Percentiles rank a stretch among this genome's conserved stretches.
These are phyloP conservation scores for Nemophila menziesii DNA, from an alignment of 257 asterid species.

Conservation along the genomic window DNA sequence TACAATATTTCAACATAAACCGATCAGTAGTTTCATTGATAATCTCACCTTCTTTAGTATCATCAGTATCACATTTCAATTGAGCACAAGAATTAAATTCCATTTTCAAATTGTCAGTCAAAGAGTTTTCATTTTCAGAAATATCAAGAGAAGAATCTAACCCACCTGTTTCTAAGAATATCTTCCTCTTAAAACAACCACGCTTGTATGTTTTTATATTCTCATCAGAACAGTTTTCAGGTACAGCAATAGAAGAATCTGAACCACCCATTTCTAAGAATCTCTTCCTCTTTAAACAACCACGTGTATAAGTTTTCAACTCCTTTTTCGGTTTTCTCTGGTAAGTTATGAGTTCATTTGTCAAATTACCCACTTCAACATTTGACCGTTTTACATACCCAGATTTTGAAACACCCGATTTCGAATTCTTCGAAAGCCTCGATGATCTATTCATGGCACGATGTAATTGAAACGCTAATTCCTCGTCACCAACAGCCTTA, in stretches of 20 bases:
- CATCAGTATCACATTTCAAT: slow-evolving; percentile 15
- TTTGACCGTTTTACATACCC: slow-evolving; percentile 13
- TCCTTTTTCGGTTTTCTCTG: slow-evolving; percentile 27
- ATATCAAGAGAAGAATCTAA: slow-evolving; percentile 12
- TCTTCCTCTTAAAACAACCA: too few relatives aligned
- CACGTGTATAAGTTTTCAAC: slow-evolving; percentile 23
- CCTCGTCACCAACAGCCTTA: slow-evolving; percentile 34
- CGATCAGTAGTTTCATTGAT: slow-evolving; percentile 21
- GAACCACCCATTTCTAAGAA: slow-evolving; percentile 15
- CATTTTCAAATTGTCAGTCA: slow-evolving; percentile 12
- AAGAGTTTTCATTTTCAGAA: slow-evolving; percentile 16
- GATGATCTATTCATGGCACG: slow-evolving; percentile 49
- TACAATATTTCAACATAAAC: slow-evolving; percentile 34
- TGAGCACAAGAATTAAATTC: slow-evolving; percentile 4
- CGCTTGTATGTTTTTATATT: too few relatives aligned
- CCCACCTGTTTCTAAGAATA: too few relatives aligned
- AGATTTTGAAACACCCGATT: slow-evolving; percentile 12
- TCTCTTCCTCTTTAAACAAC: slow-evolving; percentile 26
- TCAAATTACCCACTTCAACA: slow-evolving; percentile 11
- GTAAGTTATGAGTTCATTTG: slow-evolving; percentile 21
- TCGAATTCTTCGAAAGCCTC: slow-evolving; percentile 23
- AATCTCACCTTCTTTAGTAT: slow-evolving; percentile 18
- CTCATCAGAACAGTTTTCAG: slow-evolving; percentile 18
- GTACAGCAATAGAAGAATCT: slow-evolving; percentile 13
- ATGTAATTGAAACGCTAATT: slow-evolving; percentile 52